Base-by-base conservation (phyloP, 1,284 basidiomycete genomes). In the Cryptococcus sp. region DNA sequence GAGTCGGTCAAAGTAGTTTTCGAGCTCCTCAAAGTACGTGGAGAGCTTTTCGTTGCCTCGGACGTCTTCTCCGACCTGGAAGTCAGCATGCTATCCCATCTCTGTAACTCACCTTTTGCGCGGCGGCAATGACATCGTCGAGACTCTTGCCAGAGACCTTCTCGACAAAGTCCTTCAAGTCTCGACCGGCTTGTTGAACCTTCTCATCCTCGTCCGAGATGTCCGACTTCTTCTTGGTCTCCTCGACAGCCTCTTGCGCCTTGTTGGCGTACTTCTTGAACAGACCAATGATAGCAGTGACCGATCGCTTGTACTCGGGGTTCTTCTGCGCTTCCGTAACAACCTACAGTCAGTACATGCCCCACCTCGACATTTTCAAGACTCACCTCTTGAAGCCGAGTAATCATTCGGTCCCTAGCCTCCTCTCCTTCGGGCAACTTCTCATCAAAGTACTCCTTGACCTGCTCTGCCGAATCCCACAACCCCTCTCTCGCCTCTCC, bases 241-340 rank as follows among this genome's bases (percentile, higher is more conserved):
- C 69, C 11, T 67, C 64, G 22, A 67, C 57, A n/a, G 74, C 69
- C 21, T 70, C 67, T 48, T 70, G 62, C 3, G 69, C 72, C 57
- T 73, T 74, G 49, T 63, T 53, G 28, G 64, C 65, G 66, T 76
- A 77, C 64, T 76, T 76, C 63, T 75, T 75, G 59, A 69, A 62
- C 31, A 77, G 62, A 45, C 52, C 45, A 41, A 72, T 62, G 35
- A 77, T 66, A 24, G 74, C 70, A 45, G 70, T 65, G 61, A 76
- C 57, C 1, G 73, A 60, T 41, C 69, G 55, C 44, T 67, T 59
- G 63, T 76, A 77, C 43, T 75, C 65, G 31, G 71, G 66, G 51
- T 73, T 68, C 43, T 59, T 47, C 50, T 70, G 67, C 18, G 68
- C 63, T 33, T 62, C 58, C n/a, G 57, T 58, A 44, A 70, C 58